These are phyloP conservation scores for Calonectria montana DNA, from an alignment of 2,329 filamentous ascomycete species.

Conservation along the genomic window DNA sequence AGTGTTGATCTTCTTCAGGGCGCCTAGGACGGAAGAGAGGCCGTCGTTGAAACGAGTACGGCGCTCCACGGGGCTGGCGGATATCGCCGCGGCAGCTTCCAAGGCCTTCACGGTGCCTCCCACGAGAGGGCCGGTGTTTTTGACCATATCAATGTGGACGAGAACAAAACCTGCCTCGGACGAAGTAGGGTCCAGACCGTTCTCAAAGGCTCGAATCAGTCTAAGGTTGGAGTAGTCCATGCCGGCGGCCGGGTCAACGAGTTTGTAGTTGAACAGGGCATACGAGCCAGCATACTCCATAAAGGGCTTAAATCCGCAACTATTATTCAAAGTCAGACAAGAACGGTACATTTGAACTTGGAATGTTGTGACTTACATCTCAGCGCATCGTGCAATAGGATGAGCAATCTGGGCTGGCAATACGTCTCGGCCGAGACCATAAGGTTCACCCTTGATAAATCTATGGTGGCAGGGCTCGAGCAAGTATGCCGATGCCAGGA, in stretches of 20 bases:
- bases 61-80: conserved; percentile 46
- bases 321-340: conserved; percentile 32
- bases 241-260: conserved; percentile 65
- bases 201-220: conserved; percentile 90
- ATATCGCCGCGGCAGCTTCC: conserved; percentile 55
- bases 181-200: conserved; percentile 84
- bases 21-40: conserved; percentile 69
- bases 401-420: conserved; percentile 81
- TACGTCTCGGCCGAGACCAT: conserved; percentile 80
- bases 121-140: conserved; percentile 82
- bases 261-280: conserved; percentile 75
- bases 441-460: conserved; percentile 76
- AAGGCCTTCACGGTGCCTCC: conserved; percentile 77
- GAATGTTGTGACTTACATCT: conserved; percentile 74
- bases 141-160: conserved; percentile 95
- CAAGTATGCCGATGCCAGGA: conserved; percentile 88
- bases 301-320: conserved; percentile 85
- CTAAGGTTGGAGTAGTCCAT: conserved; percentile 77
- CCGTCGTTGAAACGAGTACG: conserved; percentile 73
- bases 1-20: conserved; percentile 74
- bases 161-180: conserved; percentile 97
- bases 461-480: conserved; percentile 90
- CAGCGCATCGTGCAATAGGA: conserved; percentile 85
- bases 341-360: not conserved
- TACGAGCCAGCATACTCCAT: conserved; percentile 73